These are phyloP conservation scores for Aureobasidium mangrovei DNA, from an alignment of 2,329 filamentous ascomycete species.

Conservation along the genomic window DNA sequence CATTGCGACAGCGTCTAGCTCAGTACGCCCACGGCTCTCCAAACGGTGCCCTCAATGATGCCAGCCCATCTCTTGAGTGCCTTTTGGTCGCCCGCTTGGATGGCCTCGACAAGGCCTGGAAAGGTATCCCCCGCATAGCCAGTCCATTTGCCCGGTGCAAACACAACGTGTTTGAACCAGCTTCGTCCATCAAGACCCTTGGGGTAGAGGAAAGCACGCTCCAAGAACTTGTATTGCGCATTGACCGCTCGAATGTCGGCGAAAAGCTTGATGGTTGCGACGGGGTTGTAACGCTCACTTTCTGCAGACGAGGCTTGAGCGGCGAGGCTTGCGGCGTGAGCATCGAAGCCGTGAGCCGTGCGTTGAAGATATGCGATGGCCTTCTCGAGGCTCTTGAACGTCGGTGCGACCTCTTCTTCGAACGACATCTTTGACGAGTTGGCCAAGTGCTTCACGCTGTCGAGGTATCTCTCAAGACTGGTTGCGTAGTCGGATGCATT, in stretches of 20 bases:
- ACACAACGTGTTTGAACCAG: conserved; percentile 95
- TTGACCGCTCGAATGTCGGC: conserved; percentile 55
- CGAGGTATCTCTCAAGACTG: conserved; percentile 35
- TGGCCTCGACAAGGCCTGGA: conserved; percentile 54
- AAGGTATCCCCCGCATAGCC: conserved; percentile 72
- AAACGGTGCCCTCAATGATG: conserved; percentile 31
- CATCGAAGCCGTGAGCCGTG: conserved; percentile 44
- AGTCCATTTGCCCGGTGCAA: conserved; percentile 84
- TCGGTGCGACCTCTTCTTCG: conserved; percentile 26
- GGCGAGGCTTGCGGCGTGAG: conserved; percentile 38
- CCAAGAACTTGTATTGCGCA: conserved; percentile 72
- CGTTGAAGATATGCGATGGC: conserved; percentile 42
- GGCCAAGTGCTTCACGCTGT: conserved; percentile 28
- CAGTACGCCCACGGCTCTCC: conserved; percentile 23
- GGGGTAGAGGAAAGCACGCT: conserved; percentile 68
- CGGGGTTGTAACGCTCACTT: conserved; percentile 45
- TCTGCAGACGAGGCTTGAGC: conserved; percentile 40
- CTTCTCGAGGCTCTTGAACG: conserved; percentile 39
- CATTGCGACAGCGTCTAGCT: background rate
- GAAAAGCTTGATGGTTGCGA: conserved; percentile 18
- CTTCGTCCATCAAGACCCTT: conserved; percentile 66
- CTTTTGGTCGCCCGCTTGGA: conserved; percentile 41
- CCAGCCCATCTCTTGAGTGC: conserved; percentile 34
- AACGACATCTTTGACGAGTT: background rate
- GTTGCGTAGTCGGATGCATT: conserved; percentile 40